Base-by-base conservation (phyloP, 2,329 filamentous ascomycete genomes). In the Lojkania enalia region DNA sequence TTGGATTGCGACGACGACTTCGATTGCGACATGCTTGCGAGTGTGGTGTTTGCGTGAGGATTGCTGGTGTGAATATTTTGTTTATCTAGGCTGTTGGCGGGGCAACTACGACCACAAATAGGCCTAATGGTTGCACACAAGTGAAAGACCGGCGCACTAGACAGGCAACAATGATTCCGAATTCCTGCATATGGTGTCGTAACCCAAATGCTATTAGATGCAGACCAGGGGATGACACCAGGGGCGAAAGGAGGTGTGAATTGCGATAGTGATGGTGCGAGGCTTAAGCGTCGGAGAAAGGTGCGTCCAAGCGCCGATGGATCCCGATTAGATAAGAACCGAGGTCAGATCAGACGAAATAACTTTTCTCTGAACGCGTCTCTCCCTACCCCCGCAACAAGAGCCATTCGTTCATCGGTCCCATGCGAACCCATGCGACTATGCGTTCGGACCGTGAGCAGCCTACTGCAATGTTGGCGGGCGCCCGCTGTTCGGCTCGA, bases 361-460 rank as follows among this genome's bases (percentile, higher is more conserved):
- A n/a, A n/a, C n/a, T n/a, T n/a, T n/a, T n/a, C n/a, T n/a, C n/a
- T n/a, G n/a, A n/a, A n/a, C n/a, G n/a, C n/a, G n/a, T n/a, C n/a
- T n/a, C n/a, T n/a, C n/a, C n/a, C n/a, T n/a, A n/a, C n/a, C n/a
- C n/a, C 30, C 16, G 7, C 30, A 20, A 20, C 27, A 39, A 37
- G 48, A 55, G 51, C 40, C 46, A 51, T n/a, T 44, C 45, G 27
- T 51, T 44, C 44, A 19, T 37, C 48, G 52, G 53, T 51, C 57
- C 42, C 60, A 67, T 66, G 64, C 61, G 52, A 61, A 64, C 71
- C 66, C 69, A 77, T 77, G 75, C 74, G 70, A 76, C 66, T 63
- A 77, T 77, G 75, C 63, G 70, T 72, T 54, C 67, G 69, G 57
- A 66, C 69, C 64, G 63, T 67, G 61, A 65, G 63, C 69, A 70